Percentiles rank a stretch among this genome's conserved stretches.
phyloP scores from a whole-genome alignment of 1,284 basidiomycete genomes.

The Marasmius oreades region DNA sequence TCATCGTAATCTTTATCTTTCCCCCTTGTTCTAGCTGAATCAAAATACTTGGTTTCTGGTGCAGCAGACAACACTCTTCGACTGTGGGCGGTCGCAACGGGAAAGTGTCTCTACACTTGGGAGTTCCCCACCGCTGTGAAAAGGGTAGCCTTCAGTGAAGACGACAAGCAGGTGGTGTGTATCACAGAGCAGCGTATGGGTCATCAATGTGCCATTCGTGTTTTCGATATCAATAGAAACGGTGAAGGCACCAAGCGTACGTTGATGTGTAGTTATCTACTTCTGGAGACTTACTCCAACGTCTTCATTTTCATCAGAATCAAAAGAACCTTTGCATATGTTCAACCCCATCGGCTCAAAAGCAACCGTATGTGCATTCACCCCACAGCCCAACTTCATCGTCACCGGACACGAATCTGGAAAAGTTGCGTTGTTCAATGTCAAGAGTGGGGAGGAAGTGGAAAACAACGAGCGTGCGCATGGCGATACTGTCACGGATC shows the following conservation, averaged over 20 bases:
- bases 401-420: slow-evolving; percentile 96
- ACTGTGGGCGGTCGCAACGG: slow-evolving; percentile 88
- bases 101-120: slow-evolving; percentile 92
- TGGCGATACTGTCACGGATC: slow-evolving; percentile 82
- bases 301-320: slow-evolving; percentile 45
- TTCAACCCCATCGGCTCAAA: slow-evolving; percentile 93
- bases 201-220: slow-evolving; percentile 79
- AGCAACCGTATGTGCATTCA: slow-evolving; percentile 93
- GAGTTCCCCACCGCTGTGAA: slow-evolving; percentile 98
- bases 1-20: no score
- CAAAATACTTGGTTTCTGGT: slow-evolving; percentile 86
- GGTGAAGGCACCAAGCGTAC: slow-evolving; percentile 75
- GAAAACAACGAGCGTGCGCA: slow-evolving; percentile 82
- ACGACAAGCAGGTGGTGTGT: slow-evolving; percentile 83
- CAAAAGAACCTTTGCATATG: slow-evolving; percentile 69
- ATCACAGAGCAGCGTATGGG: slow-evolving; percentile 99
- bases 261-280: slow-evolving; percentile 24
- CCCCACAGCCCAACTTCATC: slow-evolving; percentile 76
- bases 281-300: slow-evolving; percentile 7
- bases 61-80: slow-evolving; percentile 89
- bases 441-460: slow-evolving; percentile 85
- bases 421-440: slow-evolving; percentile 88
- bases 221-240: slow-evolving; percentile 85
- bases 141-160: slow-evolving; percentile 88
- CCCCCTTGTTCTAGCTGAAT: slow-evolving; percentile 57